A percentile compares a stretch with the other conserved stretches of the same genome.
Conservation (phyloP, 2,329 filamentous ascomycete genomes). For the Aureobasidium sp. region DNA sequence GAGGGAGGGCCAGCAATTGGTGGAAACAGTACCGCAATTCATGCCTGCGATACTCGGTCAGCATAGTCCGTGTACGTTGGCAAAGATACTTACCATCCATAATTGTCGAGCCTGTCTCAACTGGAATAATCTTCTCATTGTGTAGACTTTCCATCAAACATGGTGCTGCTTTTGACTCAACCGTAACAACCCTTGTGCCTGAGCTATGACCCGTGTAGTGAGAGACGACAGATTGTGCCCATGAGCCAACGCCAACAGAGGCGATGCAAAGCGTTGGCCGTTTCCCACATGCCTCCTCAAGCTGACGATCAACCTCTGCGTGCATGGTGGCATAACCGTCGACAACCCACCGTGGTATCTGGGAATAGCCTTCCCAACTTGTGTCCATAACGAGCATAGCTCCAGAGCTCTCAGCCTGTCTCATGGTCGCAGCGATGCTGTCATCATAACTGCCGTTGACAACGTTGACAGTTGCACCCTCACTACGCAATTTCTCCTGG, state of each 20-base stretch:
- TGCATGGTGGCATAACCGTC: slow-evolving; percentile 72
- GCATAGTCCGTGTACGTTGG: not conserved
- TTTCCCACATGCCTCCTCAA: slow-evolving; percentile 31
- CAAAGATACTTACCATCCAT: slow-evolving; percentile 51
- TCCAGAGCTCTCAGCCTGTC: slow-evolving; percentile 34
- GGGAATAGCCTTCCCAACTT: slow-evolving; percentile 58
- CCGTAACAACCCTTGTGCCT: slow-evolving; percentile 47
- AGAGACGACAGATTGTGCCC: slow-evolving; percentile 60
- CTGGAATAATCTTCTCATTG: slow-evolving; percentile 39
- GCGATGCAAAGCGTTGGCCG: slow-evolving; percentile 46
- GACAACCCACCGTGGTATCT: slow-evolving; percentile 66
- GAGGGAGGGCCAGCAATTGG: slow-evolving; percentile 57
- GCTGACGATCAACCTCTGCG: slow-evolving; percentile 57
- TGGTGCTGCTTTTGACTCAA: slow-evolving; percentile 62
- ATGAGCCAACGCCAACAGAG: slow-evolving; percentile 66
- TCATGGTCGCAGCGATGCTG: slow-evolving; percentile 46
- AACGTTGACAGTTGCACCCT: slow-evolving; percentile 56
- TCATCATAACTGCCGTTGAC: slow-evolving; percentile 56
- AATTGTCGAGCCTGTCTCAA: slow-evolving; percentile 56
- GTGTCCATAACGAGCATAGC: slow-evolving; percentile 62
- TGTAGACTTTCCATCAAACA: slow-evolving; percentile 51
- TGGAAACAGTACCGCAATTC: slow-evolving; percentile 64
- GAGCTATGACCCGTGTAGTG: slow-evolving; percentile 49
- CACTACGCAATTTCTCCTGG: slow-evolving; percentile 48
- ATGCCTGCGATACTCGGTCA: slow-evolving; percentile 31